Base-by-base conservation (phyloP, 1,284 basidiomycete genomes). In the Hypsizygus ulmarius region DNA sequence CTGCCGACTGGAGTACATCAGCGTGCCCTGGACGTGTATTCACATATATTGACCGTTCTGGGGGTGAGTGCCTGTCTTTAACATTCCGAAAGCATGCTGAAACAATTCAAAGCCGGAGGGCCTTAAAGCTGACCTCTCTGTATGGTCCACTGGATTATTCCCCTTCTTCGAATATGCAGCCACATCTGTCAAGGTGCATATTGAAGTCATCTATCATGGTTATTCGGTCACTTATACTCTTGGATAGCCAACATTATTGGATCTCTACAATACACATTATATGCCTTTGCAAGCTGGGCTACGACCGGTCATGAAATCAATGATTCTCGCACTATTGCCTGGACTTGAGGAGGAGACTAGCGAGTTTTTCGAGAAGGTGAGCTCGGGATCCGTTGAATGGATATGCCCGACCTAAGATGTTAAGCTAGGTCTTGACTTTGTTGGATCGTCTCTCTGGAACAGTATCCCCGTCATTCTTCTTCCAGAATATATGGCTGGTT, bases 161-260 rank as follows among this genome's bases (percentile, higher is more conserved):
- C 97, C 97, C 0, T 99, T 99, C 79, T 98, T 98, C 64, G 93
- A 97, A 67, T 97, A 93, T 67, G 94, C 97, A 4, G 88, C 95
- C 11, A 99, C 94, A 5, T 94, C 93, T 15, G 93, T 96, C 49
- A 90, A 90, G 77, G 90, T 87, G 59, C 47, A 71, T 27, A 5
- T 53, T 7, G 34, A 1, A 45, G 44, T 34, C 25, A 16, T 16
- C 33, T 49, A 5, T 3, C 5, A 32, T 25, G 43, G n/a, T 44
- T 33, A 43, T 43, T 40, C 27, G 11, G 38, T 37, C 29, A 21
- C 18, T 28, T 42, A 30, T 43, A 40, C 25, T 39, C 21, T 21
- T 49, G 19, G 18, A 18, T 44, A 95, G 82, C 93, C 93, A 1
- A 79, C 86, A 8, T 73, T 97, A 1, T 77, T 97, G 40, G 89